These are phyloP conservation scores for Linum tenue DNA, from an alignment of 345 rosid species.

Conservation along the genomic window DNA sequence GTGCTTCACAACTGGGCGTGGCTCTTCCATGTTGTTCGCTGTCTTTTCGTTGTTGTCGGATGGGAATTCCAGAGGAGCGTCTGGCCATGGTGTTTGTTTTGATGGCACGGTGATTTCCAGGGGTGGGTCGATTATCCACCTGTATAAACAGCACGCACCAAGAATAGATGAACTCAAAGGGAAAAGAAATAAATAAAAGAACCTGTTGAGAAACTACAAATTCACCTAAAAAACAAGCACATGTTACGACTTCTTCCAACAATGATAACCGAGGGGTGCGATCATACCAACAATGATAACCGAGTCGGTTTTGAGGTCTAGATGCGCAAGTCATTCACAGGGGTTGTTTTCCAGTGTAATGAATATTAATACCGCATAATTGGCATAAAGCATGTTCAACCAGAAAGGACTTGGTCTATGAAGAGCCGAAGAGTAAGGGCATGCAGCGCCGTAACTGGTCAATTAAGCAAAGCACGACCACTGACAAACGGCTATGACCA, in stretches of 20 bases:
- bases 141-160: conserved; percentile 22
- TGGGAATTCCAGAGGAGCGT: conserved; percentile 81
- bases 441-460: no score
- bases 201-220: neutral
- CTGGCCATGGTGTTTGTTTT: conserved; percentile 91
- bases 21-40: conserved; percentile 31
- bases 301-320: no score
- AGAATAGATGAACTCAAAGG: neutral
- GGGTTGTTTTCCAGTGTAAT: no score
- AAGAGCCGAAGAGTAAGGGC: no score
- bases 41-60: conserved; percentile 26
- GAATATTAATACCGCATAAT: no score
- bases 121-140: conserved; percentile 91
- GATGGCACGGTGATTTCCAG: conserved; percentile 79
- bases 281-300: neutral
- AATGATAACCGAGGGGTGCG: no score
- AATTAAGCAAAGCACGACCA: no score
- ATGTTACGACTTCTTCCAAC: no score
- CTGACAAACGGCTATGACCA: no score
- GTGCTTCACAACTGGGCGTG: conserved; percentile 30
- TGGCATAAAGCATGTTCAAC: no score
- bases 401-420: no score
- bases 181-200: neutral
- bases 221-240: neutral
- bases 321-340: no score